Conservation (phyloP, 2,329 filamentous ascomycete genomes). For the Talaromyces sp. region DNA sequence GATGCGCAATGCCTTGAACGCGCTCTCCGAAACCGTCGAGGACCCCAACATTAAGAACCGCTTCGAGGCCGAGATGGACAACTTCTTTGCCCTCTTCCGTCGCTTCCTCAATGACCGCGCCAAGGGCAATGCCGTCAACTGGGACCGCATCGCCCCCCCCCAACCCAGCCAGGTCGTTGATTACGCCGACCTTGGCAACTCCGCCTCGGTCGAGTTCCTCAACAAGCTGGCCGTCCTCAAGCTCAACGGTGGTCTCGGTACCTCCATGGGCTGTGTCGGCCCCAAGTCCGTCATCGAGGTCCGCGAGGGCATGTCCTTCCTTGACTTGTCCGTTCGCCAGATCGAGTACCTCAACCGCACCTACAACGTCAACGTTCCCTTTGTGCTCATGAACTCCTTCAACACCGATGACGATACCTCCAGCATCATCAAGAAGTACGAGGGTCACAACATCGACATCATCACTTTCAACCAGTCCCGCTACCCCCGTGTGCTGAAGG, state of each 20-base stretch:
- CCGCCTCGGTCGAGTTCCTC: slow-evolving; percentile 87
- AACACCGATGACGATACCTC: slow-evolving; percentile 99
- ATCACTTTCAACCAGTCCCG: slow-evolving; percentile 99
- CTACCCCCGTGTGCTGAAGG: slow-evolving; percentile 96
- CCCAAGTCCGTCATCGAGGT: slow-evolving; percentile 99
- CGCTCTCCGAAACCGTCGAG: slow-evolving; percentile 81
- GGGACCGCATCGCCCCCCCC: slow-evolving; percentile 93
- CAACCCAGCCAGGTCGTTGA: slow-evolving; percentile 91
- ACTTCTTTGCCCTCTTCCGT: slow-evolving; percentile 98
- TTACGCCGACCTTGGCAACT: slow-evolving; percentile 85
- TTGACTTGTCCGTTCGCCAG: slow-evolving; percentile 96
- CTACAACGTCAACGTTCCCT: slow-evolving; percentile 94
- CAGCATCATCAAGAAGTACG: slow-evolving; percentile 99
- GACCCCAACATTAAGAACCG: slow-evolving; percentile 71
- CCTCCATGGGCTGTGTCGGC: slow-evolving; percentile 98
- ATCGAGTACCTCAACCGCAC: slow-evolving; percentile 99
- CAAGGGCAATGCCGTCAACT: slow-evolving; percentile 93
- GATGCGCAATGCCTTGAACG: slow-evolving; percentile 97
- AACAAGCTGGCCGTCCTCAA: slow-evolving; percentile 98
- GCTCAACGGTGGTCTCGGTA: slow-evolving; percentile 98
- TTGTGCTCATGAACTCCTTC: slow-evolving; percentile 99
- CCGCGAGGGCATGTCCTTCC: slow-evolving; percentile 99
- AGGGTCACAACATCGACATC: slow-evolving; percentile 99
- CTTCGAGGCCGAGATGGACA: slow-evolving; percentile 99
- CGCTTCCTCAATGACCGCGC: slow-evolving; percentile 98